Base-by-base conservation (phyloP, 108 stramenopile species). In the Pseudonitzschia multiseries region DNA sequence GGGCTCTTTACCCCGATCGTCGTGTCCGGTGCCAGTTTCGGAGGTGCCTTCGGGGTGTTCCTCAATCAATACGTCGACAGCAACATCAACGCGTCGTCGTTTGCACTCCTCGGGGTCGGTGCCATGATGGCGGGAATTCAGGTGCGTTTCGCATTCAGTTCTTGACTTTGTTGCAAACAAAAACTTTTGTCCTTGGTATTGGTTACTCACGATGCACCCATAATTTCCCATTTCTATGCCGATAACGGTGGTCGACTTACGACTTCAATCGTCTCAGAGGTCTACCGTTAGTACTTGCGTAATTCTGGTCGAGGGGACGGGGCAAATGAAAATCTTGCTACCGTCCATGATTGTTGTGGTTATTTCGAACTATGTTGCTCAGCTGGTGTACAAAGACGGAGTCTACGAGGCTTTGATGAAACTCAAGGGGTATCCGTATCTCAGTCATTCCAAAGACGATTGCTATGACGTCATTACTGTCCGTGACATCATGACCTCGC, bases 261-360 rank as follows among this genome's bases (percentile, higher is more conserved):
- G n/a, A n/a, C n/a, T n/a, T n/a, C n/a, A n/a, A n/a, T n/a, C n/a
- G n/a, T n/a, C n/a, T n/a, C 82, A 87, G 63, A 61, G 89, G 65
- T 75, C 74, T 0, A 83, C 85, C 8, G 83, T 89, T n/a, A 82
- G 82, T 42, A 52, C 84, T 27, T 73, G 78, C 65, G 86, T 89
- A 18, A 87, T 89, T 66, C 51, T 89, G 32, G 77, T 89, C 21
- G 89, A 89, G 78, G 86, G 86, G 22, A 87, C 89, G 0, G 89
- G 89, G 0, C 66, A 85, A 68, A 78, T 75, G 61, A 78, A 82
- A 77, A 69, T 81, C 18, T 53, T 89, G 15, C 57, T 87, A 18
- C 89, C 89, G 8, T 81, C 83, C 27, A 83, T 89, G 52, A 77
- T 85, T 42, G 72, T 79, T 1, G 84, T 84, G 0, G 79, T 85